These are phyloP conservation scores for Hymenoscyphus repandus DNA, from an alignment of 2,329 filamentous ascomycete genomes.

Conservation along the genomic window DNA sequence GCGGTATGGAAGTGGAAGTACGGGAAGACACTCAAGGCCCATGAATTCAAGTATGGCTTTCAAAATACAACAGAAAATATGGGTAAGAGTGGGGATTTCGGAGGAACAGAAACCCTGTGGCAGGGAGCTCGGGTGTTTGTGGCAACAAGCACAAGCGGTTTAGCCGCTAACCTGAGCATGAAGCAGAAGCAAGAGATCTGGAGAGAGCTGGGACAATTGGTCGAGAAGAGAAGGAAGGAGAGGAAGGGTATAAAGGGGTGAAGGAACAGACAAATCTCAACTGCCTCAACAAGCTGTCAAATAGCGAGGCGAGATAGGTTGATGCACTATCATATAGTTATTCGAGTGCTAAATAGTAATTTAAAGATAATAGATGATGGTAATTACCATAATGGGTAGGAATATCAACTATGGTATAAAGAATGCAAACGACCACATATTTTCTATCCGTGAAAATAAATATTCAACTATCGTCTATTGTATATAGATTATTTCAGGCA, in stretches of 20 bases:
- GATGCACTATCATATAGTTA: slow-evolving; percentile 2
- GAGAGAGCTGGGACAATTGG: slow-evolving; percentile 79
- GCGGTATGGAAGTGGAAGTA: slow-evolving; percentile 55
- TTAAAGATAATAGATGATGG: too few relatives aligned
- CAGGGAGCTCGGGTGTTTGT: slow-evolving; percentile 77
- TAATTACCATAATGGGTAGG: too few relatives aligned
- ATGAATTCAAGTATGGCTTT: slow-evolving; percentile 64
- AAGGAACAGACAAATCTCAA: slow-evolving; percentile 26
- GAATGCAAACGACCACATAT: too few relatives aligned
- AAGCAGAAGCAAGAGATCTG: slow-evolving; percentile 81
- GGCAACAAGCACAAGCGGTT: slow-evolving; percentile 81
- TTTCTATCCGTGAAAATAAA: too few relatives aligned
- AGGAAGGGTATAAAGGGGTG: too few relatives aligned
- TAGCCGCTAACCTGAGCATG: slow-evolving; percentile 68
- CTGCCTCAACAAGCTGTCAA: not conserved
- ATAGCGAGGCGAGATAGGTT: not conserved
- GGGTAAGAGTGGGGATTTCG: slow-evolving; percentile 34
- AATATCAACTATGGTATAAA: too few relatives aligned
- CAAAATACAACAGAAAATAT: slow-evolving; percentile 57
- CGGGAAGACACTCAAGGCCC: slow-evolving; percentile 47
- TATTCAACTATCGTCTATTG: too few relatives aligned
- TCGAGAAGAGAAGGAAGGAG: slow-evolving; percentile 37
- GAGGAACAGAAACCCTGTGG: slow-evolving; percentile 3
- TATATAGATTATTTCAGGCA: too few relatives aligned
- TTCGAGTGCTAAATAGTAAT: not conserved